Conservation (phyloP, 2,329 filamentous ascomycete species). For the Aspergillus transmontanensis region DNA sequence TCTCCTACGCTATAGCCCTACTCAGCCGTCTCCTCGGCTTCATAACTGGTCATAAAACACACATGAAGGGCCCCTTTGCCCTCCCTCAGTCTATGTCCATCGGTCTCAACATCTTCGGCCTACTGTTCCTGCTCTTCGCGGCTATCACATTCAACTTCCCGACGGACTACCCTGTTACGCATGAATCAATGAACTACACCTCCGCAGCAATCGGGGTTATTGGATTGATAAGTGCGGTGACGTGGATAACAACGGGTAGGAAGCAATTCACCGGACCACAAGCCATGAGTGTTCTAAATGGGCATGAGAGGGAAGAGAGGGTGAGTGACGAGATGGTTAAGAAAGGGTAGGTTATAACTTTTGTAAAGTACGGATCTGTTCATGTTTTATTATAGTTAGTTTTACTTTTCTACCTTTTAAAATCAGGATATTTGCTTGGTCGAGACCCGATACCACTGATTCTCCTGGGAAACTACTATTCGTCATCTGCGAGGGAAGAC, state of each 20-base stretch:
- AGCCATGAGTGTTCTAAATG: conserved; percentile 20
- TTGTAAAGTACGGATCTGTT: no score
- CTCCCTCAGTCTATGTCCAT: conserved; percentile 50
- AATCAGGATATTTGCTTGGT: no score
- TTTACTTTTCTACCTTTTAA: no score
- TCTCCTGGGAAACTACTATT: no score
- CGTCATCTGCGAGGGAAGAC: no score
- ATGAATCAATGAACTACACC: conserved; percentile 62
- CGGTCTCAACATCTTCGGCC: conserved; percentile 52
- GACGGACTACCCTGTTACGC: conserved; percentile 51
- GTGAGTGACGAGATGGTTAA: neutral
- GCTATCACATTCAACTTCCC: conserved; percentile 62
- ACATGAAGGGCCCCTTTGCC: conserved; percentile 41
- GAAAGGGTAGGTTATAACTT: neutral
- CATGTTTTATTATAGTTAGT: no score
- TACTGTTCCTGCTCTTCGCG: conserved; percentile 57
- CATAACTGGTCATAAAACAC: conserved; percentile 43
- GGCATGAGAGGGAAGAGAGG: neutral
- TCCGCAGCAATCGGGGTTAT: conserved; percentile 59
- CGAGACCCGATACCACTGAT: no score
- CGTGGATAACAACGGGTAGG: conserved; percentile 55
- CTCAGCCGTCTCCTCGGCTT: conserved; percentile 53
- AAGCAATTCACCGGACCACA: conserved; percentile 55
- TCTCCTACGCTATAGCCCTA: conserved; percentile 61
- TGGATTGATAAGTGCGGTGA: conserved; percentile 53